Evolutionary conservation across 2,329 filamentous ascomycete species (phyloP), one percentile per base, ranked within the genome.

Genomic region (Fusarium burgessii): DNA sequence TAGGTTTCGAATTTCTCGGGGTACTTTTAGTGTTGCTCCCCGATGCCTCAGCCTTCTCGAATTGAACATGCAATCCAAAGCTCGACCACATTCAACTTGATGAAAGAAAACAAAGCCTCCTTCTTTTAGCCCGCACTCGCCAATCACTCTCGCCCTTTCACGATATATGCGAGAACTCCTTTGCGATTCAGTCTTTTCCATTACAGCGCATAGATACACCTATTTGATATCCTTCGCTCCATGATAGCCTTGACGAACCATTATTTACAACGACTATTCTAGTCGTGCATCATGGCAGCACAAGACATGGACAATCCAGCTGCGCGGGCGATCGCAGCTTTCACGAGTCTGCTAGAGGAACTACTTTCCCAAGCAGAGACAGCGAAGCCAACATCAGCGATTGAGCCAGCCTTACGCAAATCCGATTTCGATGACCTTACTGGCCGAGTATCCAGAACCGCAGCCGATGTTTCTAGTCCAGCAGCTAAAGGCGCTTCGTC

Each of bases 341-440:
- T 91, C 73, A 82, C 81, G 38, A 76, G 78, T 29, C 82, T 91
- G 27, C 82, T 94, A 35, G 81, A 85, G 42, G 80, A 86, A 41
- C 85, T 93, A 36, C 82, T 94, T 42, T 78, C 82, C 40, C 87
- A 86, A 77, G 91, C 91, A 62, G 85, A 86, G 56, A 77, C 82
- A 41, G 80, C 87, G 66, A 94, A 93, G 79, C 82, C 85, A 35
- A 84, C 85, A 38, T 80, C 85, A 23, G 84, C 86, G 23, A 89
- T 94, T 72, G 94, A 97, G 74, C 92, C 93, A 15, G 89, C 91
- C 6, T 85, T 98, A 69, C 90, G 88, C 32, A 92, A 94, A 78
- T 84, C 88, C 55, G 89, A 94, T 77, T 87, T 92, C 66, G 82
- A 84, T 32, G 80, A 86, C 62, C 78, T 89, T 20, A 80, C 84